Percentiles rank a stretch among this genome's conserved stretches.
These are phyloP conservation scores for Penicillium olsonii DNA, from an alignment of 2,329 filamentous ascomycete species.

Conservation along the genomic window DNA sequence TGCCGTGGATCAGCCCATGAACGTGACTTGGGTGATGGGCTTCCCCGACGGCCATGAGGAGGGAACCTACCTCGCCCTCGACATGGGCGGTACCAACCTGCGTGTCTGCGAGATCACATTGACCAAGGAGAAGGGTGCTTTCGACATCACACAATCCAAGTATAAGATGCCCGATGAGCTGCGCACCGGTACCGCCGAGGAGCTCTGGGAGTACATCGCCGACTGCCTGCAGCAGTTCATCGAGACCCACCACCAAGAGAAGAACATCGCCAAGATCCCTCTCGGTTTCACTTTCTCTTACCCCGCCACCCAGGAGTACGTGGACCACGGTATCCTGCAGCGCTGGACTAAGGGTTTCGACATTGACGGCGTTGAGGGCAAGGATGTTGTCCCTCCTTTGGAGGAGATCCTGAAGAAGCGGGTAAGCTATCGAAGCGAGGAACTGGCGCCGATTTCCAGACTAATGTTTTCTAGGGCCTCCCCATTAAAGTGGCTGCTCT, in stretches of 20 bases:
- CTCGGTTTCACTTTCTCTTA: constrained; percentile 97
- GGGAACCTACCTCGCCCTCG: constrained; percentile 83
- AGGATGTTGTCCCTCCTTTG: constrained; percentile 87
- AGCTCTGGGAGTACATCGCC: constrained; percentile 93
- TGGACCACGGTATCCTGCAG: constrained; percentile 88
- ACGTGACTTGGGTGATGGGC: constrained; percentile 92
- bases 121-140: constrained; percentile 83
- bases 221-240: constrained; percentile 91
- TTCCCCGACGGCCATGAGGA: constrained; percentile 85
- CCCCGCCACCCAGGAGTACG: constrained; percentile 88
- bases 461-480: constrained; percentile 60
- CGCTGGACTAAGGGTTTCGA: constrained; percentile 98
- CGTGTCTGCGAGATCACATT: constrained; percentile 92
- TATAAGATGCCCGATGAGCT: constrained; percentile 93
- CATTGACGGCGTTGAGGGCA: constrained; percentile 84
- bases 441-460: background rate
- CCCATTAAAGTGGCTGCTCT: constrained; percentile 91
- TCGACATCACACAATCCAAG: constrained; percentile 94
- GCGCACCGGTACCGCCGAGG: constrained; percentile 78
- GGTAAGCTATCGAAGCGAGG: constrained; percentile 45
- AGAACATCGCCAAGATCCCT: constrained; percentile 63
- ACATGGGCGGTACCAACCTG: constrained; percentile 95
- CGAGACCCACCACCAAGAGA: constrained; percentile 73
- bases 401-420: constrained; percentile 72
- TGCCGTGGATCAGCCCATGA: constrained; percentile 76